These are phyloP conservation scores for Crassisporium funariophilum DNA, from an alignment of 768 basidiomycete genomes.

Conservation along the genomic window DNA sequence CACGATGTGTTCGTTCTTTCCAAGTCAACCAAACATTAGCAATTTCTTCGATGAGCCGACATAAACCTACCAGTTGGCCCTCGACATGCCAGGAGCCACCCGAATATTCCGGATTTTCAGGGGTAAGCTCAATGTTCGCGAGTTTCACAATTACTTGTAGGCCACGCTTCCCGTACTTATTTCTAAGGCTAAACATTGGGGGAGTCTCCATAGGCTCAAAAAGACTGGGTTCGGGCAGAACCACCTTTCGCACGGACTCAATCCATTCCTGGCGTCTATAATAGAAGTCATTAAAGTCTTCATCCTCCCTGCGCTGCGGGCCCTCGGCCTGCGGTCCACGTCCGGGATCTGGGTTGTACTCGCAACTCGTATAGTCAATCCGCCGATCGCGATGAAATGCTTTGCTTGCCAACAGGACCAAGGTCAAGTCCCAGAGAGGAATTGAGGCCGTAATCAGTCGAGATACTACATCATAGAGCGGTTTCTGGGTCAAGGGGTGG, in stretches of 20 bases:
- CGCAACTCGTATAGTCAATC: slow-evolving; percentile 16
- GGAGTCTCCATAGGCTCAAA: slow-evolving; percentile 9
- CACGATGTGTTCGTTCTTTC: slow-evolving; percentile 36
- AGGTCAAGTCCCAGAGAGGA: slow-evolving; percentile 33
- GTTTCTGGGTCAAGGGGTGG: slow-evolving; percentile 28
- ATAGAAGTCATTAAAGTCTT: slow-evolving; percentile 19
- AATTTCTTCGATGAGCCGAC: too few species aligned
- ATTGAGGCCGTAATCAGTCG: slow-evolving; percentile 28
- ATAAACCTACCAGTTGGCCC: slow-evolving; percentile 22
- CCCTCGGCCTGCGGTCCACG: slow-evolving; percentile 14
- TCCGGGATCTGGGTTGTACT: slow-evolving; percentile 21
- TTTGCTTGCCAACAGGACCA: slow-evolving; percentile 17
- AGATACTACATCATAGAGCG: slow-evolving; percentile 30
- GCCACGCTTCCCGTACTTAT: not conserved
- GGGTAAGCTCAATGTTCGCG: slow-evolving; percentile 32
- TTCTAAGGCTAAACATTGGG: not conserved
- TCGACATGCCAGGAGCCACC: slow-evolving; percentile 34
- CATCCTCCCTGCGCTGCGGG: slow-evolving; percentile 17
- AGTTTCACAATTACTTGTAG: slow-evolving; percentile 31
- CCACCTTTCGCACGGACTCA: slow-evolving; percentile 15
- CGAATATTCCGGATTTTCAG: slow-evolving; percentile 27
- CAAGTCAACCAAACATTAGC: not conserved
- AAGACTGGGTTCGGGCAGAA: slow-evolving; percentile 23
- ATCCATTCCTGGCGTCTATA: too few species aligned
- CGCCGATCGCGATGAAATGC: slow-evolving; percentile 6